Evolutionary conservation across 2,329 filamentous ascomycete genomes (phyloP), one percentile per base, ranked within the genome.

Genomic region (Paraconiothyrium sp.): DNA sequence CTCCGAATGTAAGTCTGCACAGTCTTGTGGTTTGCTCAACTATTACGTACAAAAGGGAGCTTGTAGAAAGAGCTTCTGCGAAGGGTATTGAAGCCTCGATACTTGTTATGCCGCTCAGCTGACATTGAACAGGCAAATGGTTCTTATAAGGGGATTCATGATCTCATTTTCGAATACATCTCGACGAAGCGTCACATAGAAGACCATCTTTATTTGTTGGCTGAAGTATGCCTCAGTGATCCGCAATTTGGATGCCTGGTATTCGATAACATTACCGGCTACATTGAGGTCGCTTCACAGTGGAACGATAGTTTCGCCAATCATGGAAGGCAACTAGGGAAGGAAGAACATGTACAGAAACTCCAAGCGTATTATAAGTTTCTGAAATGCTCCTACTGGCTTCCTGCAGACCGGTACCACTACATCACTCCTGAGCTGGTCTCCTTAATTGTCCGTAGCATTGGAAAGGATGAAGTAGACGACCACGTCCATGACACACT

Each of bases 371-470:
- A 72, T 57, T 55, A 76, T 11, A 62, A 56, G 6, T 75, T 78
- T 39, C 59, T 78, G 27, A 74, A 73, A 57, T 69, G 67, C 60
- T 77, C 72, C 3, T 76, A 70, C 56, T 77, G 73, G 74, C 65
- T 75, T 6, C 67, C 74, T 2, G 39, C 55, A 1, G 55, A 61
- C 9, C 58, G 59, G 30, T 50, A 61, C 14, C 72, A 76, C 43
- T 66, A 69, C 35, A 58, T 76, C 13, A 62, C 61, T 16, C 61
- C 63, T 2, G 51, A 58, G n/a, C 57, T 66, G 14, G 46, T 72
- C 10, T 37, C 61, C 14, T 11, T 67, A 9, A 57, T 78, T 6
- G 57, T 71, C 16, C 46, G 54, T 16, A 71, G 72, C 16, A 30
- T 76, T 41, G 70, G 71, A 9, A 39, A 54, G 10, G 61, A 72